Evolutionary conservation across 2,329 filamentous ascomycete species (phyloP).

Genomic region (Hypoxylon sp.): DNA sequence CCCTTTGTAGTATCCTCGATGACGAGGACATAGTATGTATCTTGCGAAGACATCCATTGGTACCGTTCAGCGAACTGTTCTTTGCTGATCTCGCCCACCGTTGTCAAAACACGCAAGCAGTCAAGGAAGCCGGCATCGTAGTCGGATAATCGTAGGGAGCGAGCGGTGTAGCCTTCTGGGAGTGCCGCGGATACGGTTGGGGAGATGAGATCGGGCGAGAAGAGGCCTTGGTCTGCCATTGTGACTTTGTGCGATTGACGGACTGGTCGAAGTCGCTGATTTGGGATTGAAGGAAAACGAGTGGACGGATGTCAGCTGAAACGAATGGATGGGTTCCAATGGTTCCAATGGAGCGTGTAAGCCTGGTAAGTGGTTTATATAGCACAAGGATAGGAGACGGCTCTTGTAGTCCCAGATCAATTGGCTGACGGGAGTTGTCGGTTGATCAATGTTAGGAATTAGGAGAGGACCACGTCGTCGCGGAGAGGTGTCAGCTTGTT

Average conservation of each 20-base stretch:
- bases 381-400: not conserved
- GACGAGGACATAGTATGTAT: conserved; percentile 87
- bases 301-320: conserved; percentile 2
- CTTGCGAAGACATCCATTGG: conserved; percentile 80
- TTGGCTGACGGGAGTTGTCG: not conserved
- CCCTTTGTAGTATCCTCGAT: conserved; percentile 76
- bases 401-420: not conserved
- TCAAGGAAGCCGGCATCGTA: conserved; percentile 88
- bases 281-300: not conserved
- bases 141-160: conserved; percentile 82
- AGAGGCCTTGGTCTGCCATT: conserved; percentile 72
- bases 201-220: conserved; percentile 81
- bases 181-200: conserved; percentile 77
- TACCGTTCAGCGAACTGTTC: conserved; percentile 83
- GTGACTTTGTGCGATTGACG: conserved; percentile 20
- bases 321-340: not conserved
- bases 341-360: not conserved
- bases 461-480: not conserved
- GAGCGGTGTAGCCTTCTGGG: conserved; percentile 84
- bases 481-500: conserved; percentile 3
- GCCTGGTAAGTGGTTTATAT: not conserved
- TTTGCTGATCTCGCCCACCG: conserved; percentile 86
- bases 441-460: not conserved
- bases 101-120: conserved; percentile 90
- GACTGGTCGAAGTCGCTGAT: not conserved